Base-by-base conservation (phyloP, 768 basidiomycete species). In the Phlebiopsis flavidoalba region DNA sequence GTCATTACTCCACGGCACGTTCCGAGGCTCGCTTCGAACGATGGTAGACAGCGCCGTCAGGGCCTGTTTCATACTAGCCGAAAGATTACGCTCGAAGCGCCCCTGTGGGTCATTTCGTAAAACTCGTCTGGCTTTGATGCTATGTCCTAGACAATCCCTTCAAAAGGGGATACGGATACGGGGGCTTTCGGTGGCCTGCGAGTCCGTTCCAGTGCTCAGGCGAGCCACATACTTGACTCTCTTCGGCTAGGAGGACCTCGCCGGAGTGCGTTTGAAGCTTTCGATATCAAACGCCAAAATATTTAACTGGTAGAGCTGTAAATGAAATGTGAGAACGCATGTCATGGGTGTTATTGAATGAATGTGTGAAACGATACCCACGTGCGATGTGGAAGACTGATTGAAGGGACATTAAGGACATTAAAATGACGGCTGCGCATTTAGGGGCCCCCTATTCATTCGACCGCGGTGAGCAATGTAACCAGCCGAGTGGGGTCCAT, bases 351-450 rank as follows among this genome's bases (percentile, higher is more conserved):
- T n/a, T 40, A 33, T 36, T 21, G 21, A 57, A 51, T 55, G 55
- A 63, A 49, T 45, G 17, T 47, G 17, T 45, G 21, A 45, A 69
- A 79, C 78, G n/a, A n/a, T n/a, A n/a, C 74, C 72, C 58, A 75
- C 65, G 64, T 70, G 70, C 36, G 73, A 67, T 61, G n/a, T 70
- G 68, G 58, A 79, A 75, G 40, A 72, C 63, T 36, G 74, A 70
- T 65, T 79, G 78, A 52, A 73, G n/a, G 65, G 21, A 68, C 60
- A 21, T 69, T 65, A 63, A 70, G 74, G 37, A 76, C 58, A n/a
- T 69, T 65, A n/a, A n/a, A 61, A 57, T 7, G 70, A 65, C 35
- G 64, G 50, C 47, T 59, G 26, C 26, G 6, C 59, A 22, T 62
- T n/a, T n/a, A n/a, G n/a, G n/a, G n/a, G n/a, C n/a, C n/a, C 64